These are phyloP conservation scores for Leucocoprinus leucothites DNA, from an alignment of 768 basidiomycete genomes.

Conservation along the genomic window DNA sequence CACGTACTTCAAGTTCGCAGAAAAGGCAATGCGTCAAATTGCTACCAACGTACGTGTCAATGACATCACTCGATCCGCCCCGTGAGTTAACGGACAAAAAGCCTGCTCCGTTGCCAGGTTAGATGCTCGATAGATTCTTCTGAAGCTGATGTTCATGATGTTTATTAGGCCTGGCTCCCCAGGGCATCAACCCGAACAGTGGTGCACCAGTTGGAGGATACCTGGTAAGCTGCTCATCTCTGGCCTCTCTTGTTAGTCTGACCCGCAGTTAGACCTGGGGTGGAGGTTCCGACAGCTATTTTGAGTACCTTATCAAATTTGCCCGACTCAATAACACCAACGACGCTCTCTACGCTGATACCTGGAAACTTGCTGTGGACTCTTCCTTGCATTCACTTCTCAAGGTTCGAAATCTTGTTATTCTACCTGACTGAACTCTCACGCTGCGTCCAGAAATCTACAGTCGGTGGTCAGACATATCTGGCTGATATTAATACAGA, in stretches of 20 bases:
- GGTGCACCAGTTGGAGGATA: slow-evolving; percentile 51
- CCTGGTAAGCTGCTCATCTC: slow-evolving; percentile 34
- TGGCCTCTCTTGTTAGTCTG: not conserved
- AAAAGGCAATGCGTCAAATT: slow-evolving; percentile 52
- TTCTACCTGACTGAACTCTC: not conserved
- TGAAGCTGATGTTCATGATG: not conserved
- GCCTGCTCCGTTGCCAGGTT: slow-evolving; percentile 41
- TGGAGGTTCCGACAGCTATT: slow-evolving; percentile 73
- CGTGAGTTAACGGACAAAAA: slow-evolving; percentile 15
- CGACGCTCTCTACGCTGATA: slow-evolving; percentile 58
- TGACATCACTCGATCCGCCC: slow-evolving; percentile 5
- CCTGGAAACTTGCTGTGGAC: slow-evolving; percentile 71
- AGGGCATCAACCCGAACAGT: slow-evolving; percentile 52
- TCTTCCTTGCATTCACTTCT: slow-evolving; percentile 60
- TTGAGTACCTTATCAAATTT: slow-evolving; percentile 75
- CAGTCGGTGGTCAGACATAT: slow-evolving; percentile 45
- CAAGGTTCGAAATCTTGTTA: slow-evolving; percentile 17
- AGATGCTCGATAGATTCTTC: not conserved
- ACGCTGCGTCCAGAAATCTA: slow-evolving; percentile 54
- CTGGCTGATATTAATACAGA: slow-evolving; percentile 58
- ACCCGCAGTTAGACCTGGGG: slow-evolving; percentile 45
- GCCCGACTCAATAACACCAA: slow-evolving; percentile 66
- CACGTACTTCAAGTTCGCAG: slow-evolving; percentile 53
- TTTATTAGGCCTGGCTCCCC: slow-evolving; percentile 50
- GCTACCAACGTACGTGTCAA: slow-evolving; percentile 32